A percentile compares a stretch with the other conserved stretches of the same genome.
Conservation (phyloP, 805 yeast genomes). For the Saccharomycopsis amapae region DNA sequence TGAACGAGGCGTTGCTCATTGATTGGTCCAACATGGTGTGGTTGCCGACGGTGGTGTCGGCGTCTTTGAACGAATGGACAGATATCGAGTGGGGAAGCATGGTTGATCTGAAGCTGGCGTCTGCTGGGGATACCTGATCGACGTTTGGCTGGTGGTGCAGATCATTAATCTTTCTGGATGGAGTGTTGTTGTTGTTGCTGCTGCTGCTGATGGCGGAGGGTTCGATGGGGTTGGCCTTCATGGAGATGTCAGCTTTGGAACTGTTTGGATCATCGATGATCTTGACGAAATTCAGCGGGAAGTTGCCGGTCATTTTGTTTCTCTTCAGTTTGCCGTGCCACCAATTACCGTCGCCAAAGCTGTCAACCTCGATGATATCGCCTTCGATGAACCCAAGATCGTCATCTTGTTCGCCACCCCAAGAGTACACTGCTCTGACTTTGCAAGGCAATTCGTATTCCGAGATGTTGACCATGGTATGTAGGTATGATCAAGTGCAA, state of each 20-base stretch:
- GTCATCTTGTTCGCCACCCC: slow-evolving; percentile 88
- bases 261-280: slow-evolving; percentile 34
- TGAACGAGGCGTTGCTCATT: not conserved
- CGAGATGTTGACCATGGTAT: not conserved
- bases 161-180: no score
- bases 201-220: not conserved
- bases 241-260: slow-evolving; percentile 1
- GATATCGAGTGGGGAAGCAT: not conserved
- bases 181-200: not conserved
- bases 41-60: not conserved
- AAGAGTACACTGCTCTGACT: slow-evolving; percentile 78
- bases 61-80: not conserved
- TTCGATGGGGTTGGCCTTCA: not conserved
- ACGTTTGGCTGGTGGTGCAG: no score
- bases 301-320: slow-evolving; percentile 75
- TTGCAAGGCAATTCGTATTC: slow-evolving; percentile 48
- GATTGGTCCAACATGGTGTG: not conserved
- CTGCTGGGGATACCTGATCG: no score
- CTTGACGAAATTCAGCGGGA: slow-evolving; percentile 82
- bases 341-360: slow-evolving; percentile 83
- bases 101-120: not conserved
- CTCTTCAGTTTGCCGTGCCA: slow-evolving; percentile 80
- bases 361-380: slow-evolving; percentile 78
- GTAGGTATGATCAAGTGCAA: no score
- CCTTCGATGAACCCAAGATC: slow-evolving; percentile 94